Conservation (phyloP, 1,139 yeast genomes). For the Geotrichum candidum region DNA sequence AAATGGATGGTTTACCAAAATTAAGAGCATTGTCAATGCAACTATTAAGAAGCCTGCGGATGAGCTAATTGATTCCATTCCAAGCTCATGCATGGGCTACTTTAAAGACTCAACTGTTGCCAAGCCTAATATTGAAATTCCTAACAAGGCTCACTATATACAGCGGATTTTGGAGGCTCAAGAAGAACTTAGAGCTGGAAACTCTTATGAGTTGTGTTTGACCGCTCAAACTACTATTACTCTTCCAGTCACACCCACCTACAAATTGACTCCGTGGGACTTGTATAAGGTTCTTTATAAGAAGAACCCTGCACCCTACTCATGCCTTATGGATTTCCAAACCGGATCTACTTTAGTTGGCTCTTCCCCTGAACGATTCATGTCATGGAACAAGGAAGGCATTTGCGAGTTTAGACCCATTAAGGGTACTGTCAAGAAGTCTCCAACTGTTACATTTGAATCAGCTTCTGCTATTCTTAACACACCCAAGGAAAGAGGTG, state of each 20-base stretch:
- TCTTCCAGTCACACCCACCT: constrained; percentile 25
- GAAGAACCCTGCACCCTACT: constrained; percentile 88
- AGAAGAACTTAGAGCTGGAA: constrained; percentile 66
- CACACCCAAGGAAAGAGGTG: constrained; percentile 92
- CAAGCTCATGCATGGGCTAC: constrained; percentile 20
- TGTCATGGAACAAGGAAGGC: constrained; percentile 56
- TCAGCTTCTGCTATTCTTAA: constrained; percentile 61
- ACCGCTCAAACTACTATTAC: constrained; percentile 69
- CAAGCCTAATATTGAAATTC: constrained; percentile 42
- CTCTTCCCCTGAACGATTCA: constrained; percentile 90
- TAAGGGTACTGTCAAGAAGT: constrained; percentile 85
- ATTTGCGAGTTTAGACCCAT: constrained; percentile 83
- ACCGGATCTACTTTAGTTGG: constrained; percentile 64
- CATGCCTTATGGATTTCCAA: constrained; percentile 72
- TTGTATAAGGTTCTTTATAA: constrained; percentile 65
- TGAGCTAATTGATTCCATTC: constrained; percentile 11
- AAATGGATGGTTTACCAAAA: constrained; percentile 37
- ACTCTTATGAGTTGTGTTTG: constrained; percentile 88
- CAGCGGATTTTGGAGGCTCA: constrained; percentile 61
- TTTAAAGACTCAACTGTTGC: constrained; percentile 7
- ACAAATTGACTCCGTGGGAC: constrained; percentile 54
- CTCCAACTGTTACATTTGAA: constrained; percentile 40
- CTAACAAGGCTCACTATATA: constrained; percentile 51
- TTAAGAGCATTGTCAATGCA: constrained; percentile 4
- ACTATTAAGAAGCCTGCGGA: constrained; percentile 1